phyloP scores from a whole-genome alignment of 1,284 basidiomycete genomes.

The Limonomyces culmigenus region DNA sequence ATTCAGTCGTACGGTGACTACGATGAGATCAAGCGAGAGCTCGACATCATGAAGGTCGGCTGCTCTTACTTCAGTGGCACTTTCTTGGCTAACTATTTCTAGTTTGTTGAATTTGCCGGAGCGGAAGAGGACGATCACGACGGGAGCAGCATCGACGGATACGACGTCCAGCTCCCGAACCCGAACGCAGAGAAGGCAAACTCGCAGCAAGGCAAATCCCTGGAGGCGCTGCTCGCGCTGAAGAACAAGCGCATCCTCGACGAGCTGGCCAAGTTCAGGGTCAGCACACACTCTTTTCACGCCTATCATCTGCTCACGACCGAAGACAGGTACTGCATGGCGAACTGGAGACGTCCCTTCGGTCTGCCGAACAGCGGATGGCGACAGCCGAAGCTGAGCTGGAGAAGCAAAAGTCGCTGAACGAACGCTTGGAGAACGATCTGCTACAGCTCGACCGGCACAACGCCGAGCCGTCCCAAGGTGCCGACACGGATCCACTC shows the following conservation, averaged over 20 bases:
- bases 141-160: conserved; percentile 16
- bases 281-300: conserved; percentile 17
- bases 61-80: not conserved
- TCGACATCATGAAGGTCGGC: conserved; percentile 89
- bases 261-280: conserved; percentile 82
- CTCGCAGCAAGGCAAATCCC: conserved; percentile 57
- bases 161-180: conserved; percentile 58
- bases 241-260: conserved; percentile 94
- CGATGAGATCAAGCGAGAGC: conserved; percentile 89
- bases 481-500: too few relatives aligned
- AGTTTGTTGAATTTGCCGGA: conserved; percentile 90
- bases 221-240: conserved; percentile 79
- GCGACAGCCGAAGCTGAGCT: conserved; percentile 47
- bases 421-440: conserved; percentile 86
- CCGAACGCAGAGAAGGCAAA: conserved; percentile 78
- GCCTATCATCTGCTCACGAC: too few relatives aligned
- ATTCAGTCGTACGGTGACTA: conserved; percentile 71
- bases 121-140: conserved; percentile 54
- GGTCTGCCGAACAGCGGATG: conserved; percentile 41
- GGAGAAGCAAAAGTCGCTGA: conserved; percentile 61
- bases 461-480: too few relatives aligned
- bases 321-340: conserved; percentile 76
- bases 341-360: conserved; percentile 59
- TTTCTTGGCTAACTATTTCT: conserved; percentile 1
- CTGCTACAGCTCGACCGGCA: conserved; percentile 59